Evolutionary conservation across 345 rosid genomes (phyloP).

Genomic region (Acer campestre): DNA sequence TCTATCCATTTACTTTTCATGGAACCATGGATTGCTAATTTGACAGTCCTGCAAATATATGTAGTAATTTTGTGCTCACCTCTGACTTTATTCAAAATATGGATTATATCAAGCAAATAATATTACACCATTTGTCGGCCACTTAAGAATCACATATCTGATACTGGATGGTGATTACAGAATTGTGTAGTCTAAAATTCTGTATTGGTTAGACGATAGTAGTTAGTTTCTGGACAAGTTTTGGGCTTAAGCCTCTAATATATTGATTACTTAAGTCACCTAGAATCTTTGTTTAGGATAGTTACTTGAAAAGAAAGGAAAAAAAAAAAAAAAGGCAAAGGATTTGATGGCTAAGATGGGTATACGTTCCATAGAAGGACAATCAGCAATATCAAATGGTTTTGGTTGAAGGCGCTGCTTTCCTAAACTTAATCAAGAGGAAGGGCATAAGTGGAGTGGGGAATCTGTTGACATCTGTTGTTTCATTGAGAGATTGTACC

Average conservation of each 20-base stretch:
- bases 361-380: neutral
- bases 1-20: neutral
- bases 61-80: neutral
- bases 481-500: neutral
- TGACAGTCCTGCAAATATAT: neutral
- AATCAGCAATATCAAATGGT: neutral
- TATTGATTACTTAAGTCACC: neutral
- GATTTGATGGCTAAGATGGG: no score
- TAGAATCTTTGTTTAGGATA: neutral
- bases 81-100: neutral
- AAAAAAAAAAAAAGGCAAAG: neutral
- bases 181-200: neutral
- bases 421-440: neutral
- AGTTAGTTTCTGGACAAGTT: neutral
- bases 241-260: neutral
- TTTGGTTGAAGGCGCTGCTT: neutral
- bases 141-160: neutral
- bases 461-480: neutral
- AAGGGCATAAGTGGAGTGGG: neutral
- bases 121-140: neutral
- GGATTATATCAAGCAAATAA: neutral
- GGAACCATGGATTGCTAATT: neutral
- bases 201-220: neutral
- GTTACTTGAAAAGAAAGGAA: neutral
- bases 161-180: no score